Percentiles rank a stretch among this genome's conserved stretches.
Conservation (phyloP, 2,329 filamentous ascomycete species). For the Fusarium xyrophilum region DNA sequence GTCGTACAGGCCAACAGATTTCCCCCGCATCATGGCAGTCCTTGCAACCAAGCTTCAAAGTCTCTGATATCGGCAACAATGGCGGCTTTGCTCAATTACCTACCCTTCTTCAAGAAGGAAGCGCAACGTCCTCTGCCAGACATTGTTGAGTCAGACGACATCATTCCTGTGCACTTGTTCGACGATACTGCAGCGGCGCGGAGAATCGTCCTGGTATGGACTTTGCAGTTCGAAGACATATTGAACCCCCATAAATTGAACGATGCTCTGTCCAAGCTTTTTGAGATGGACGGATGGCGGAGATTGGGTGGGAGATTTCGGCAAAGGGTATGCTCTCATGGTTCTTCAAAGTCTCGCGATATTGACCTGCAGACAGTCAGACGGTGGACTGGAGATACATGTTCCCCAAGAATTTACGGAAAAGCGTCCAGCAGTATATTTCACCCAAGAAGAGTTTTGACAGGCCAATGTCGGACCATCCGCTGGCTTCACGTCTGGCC, state of each 20-base stretch:
- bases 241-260: conserved; percentile 2
- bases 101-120: conserved; percentile 4
- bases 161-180: conserved; percentile 19
- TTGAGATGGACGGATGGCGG: conserved; percentile 9
- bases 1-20: not conserved
- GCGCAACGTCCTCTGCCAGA: not conserved
- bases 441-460: conserved; percentile 2
- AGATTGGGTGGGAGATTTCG: conserved; percentile 18
- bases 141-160: conserved; percentile 10
- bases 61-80: not conserved
- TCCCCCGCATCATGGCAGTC: not conserved
- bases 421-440: not conserved
- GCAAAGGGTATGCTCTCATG: not conserved
- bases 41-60: not conserved
- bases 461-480: not conserved
- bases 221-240: conserved; percentile 16
- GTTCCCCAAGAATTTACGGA: not conserved
- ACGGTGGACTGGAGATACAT: conserved; percentile 10
- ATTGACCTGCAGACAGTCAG: not conserved
- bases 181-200: conserved; percentile 15
- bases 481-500: conserved; percentile 9
- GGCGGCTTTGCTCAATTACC: not conserved
- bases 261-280: not conserved
- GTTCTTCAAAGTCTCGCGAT: fast-evolving
- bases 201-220: conserved; percentile 18